Evolutionary conservation across 2,329 filamentous ascomycete genomes (phyloP).

Genomic region (Fusarium pseudoanthophilum): DNA sequence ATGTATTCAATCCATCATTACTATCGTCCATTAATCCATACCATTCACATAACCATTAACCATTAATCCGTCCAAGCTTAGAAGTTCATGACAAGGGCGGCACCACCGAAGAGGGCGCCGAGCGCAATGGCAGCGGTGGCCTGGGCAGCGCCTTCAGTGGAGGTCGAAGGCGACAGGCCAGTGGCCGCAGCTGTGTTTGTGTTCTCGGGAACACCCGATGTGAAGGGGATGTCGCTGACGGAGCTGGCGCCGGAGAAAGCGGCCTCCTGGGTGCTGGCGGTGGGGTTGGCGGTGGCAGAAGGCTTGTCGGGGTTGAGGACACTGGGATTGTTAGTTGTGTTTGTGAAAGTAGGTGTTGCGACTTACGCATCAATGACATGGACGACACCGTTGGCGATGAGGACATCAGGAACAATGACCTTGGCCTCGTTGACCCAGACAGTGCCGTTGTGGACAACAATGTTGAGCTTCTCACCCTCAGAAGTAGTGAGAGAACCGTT

Average conservation of each 20-base stretch:
- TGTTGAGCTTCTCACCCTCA: conserved; percentile 52
- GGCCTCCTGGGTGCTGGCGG: conserved; percentile 54
- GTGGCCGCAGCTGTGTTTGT: conserved; percentile 25
- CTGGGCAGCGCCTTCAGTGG: conserved; percentile 35
- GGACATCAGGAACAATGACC: conserved; percentile 59
- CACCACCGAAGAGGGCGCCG: conserved; percentile 40
- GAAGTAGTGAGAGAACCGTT: conserved; percentile 31
- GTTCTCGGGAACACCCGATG: conserved; percentile 56
- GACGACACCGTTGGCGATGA: conserved; percentile 66
- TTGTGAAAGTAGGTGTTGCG: background rate
- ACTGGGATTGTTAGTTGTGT: conserved; percentile 52
- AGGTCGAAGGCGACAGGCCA: conserved; percentile 25
- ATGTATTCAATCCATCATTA: conserved; percentile 5
- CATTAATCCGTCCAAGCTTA: background rate
- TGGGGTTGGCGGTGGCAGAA: conserved; percentile 48
- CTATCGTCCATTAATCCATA: conserved; percentile 8
- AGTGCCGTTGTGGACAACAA: conserved; percentile 55
- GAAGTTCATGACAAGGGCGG: conserved; percentile 36
- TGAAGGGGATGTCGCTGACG: conserved; percentile 63
- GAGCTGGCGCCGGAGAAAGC: conserved; percentile 65
- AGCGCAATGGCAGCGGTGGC: conserved; percentile 42
- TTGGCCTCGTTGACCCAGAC: conserved; percentile 53
- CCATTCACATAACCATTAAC: background rate
- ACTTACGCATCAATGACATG: conserved; percentile 68
- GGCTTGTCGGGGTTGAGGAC: conserved; percentile 56